phyloP scores from a whole-genome alignment of 1,139 yeast species.

The Williopsis jadinii region DNA sequence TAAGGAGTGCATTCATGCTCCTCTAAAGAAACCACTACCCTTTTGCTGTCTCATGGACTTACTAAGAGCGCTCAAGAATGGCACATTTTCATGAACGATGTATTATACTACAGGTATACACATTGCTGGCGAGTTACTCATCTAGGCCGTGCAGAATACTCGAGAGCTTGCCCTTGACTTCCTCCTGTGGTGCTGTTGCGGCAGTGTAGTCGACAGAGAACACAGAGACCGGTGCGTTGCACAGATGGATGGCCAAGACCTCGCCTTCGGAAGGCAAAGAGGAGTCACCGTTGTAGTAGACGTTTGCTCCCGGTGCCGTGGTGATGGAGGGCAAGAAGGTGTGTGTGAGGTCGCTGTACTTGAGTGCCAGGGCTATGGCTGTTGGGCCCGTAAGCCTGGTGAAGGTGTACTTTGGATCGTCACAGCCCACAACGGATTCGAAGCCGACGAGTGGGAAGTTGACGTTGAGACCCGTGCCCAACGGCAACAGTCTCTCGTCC shows the following conservation, averaged over 20 bases:
- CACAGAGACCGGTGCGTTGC: slow-evolving; percentile 14
- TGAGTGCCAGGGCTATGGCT: slow-evolving; percentile 16
- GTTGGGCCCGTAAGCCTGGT: slow-evolving; percentile 36
- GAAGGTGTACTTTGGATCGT: slow-evolving; percentile 32
- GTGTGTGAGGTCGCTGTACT: slow-evolving; percentile 14
- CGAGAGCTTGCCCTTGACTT: slow-evolving; percentile 11
- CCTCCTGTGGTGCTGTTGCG: slow-evolving; percentile 9
- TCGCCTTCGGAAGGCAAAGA: slow-evolving; percentile 15
- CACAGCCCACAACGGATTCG: slow-evolving; percentile 29
- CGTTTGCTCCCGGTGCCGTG: slow-evolving; percentile 10
- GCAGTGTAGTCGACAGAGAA: slow-evolving; percentile 22
- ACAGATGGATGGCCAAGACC: slow-evolving; percentile 8
- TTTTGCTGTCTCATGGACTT: no score
- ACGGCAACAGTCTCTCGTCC: slow-evolving; percentile 30
- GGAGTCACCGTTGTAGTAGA: slow-evolving; percentile 15
- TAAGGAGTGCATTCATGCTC: no score
- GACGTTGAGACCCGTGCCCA: slow-evolving; percentile 40
- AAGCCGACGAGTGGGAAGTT: slow-evolving; percentile 40
- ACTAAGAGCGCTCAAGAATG: no score
- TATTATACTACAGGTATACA: no score
- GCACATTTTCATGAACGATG: no score
- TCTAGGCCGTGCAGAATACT: slow-evolving; percentile 4
- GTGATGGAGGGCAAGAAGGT: slow-evolving; percentile 5
- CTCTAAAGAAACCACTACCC: no score
- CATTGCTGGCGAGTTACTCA: no score